Percentiles rank a stretch among this genome's conserved stretches.
Evolutionary conservation across 805 yeast species (phyloP).

Genomic region (Candida fluviatilis): DNA sequence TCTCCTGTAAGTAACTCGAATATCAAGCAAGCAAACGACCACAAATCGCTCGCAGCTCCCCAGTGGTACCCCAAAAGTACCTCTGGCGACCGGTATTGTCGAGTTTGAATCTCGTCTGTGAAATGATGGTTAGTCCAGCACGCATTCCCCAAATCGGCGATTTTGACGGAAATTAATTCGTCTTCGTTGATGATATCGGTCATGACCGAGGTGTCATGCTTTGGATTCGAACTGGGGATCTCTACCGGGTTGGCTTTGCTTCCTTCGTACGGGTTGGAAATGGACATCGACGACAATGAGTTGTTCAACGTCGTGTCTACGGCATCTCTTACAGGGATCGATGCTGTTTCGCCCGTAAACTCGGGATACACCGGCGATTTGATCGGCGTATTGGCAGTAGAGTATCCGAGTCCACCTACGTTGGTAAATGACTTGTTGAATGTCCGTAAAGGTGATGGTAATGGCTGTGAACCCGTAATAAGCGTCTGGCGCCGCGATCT

Average conservation of each 20-base stretch:
- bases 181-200: constrained; percentile 28
- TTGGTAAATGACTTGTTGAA: constrained; percentile 38
- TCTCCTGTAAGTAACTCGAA: constrained; percentile 94
- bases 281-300: constrained; percentile 41
- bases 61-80: constrained; percentile 70
- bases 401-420: constrained; percentile 31
- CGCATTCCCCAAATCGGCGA: constrained; percentile 70
- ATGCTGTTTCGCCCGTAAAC: constrained; percentile 1
- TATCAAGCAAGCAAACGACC: constrained; percentile 92
- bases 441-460: constrained; percentile 82
- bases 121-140: constrained; percentile 62
- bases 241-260: constrained; percentile 15
- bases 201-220: constrained; percentile 4
- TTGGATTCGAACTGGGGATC: constrained; percentile 9
- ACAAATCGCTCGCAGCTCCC: constrained; percentile 94
- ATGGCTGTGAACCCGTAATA: constrained; percentile 88
- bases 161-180: constrained; percentile 60
- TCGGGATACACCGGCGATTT: constrained; percentile 10
- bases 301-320: constrained; percentile 26
- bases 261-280: constrained; percentile 21
- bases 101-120: constrained; percentile 64
- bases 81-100: constrained; percentile 67
- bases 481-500: constrained; percentile 70
- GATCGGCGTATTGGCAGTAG: constrained; percentile 40
- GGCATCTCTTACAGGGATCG: neutral